Conservation (phyloP, 306 rosid species). For the Adenanthera pavonina region DNA sequence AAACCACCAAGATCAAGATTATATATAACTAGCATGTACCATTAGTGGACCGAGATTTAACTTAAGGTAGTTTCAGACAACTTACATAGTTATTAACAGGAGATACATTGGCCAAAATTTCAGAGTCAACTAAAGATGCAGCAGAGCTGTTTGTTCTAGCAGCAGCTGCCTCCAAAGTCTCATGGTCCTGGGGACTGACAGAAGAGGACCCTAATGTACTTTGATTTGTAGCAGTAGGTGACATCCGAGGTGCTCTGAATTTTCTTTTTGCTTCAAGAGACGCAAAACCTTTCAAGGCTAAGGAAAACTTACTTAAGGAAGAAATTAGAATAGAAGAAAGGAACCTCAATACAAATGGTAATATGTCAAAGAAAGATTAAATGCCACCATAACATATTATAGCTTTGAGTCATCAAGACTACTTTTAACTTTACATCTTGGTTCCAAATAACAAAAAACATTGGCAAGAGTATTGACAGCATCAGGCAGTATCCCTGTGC, state of each 20-base stretch:
- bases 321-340: conserved; percentile 17
- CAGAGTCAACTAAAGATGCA: conserved; percentile 37
- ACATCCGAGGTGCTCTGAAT: conserved; percentile 77
- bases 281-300: conserved; percentile 81
- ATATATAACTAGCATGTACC: conserved; percentile 6
- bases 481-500: conserved; percentile 28
- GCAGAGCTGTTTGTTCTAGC: conserved; percentile 46
- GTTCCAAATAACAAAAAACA: conserved; percentile 10
- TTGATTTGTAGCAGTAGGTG: conserved; percentile 59
- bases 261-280: conserved; percentile 92
- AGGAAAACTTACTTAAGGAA: conserved; percentile 49
- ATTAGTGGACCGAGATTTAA: conserved; percentile 24
- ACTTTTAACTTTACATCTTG: conserved; percentile 24
- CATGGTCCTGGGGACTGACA: conserved; percentile 45
- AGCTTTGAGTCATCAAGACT: conserved; percentile 16
- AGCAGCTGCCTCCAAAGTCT: conserved; percentile 44
- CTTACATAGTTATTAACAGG: conserved; percentile 53
- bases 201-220: conserved; percentile 51
- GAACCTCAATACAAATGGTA: conserved; percentile 2
- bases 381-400: conserved; percentile 1
- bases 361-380: conserved; percentile 20
- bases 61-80: conserved; percentile 26
- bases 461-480: background rate
- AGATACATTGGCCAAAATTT: conserved; percentile 38
- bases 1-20: conserved; percentile 1